Percentiles rank a stretch among this genome's conserved stretches.
phyloP scores from a whole-genome alignment of 805 yeast genomes.

The Brettanomyces custersianus region DNA sequence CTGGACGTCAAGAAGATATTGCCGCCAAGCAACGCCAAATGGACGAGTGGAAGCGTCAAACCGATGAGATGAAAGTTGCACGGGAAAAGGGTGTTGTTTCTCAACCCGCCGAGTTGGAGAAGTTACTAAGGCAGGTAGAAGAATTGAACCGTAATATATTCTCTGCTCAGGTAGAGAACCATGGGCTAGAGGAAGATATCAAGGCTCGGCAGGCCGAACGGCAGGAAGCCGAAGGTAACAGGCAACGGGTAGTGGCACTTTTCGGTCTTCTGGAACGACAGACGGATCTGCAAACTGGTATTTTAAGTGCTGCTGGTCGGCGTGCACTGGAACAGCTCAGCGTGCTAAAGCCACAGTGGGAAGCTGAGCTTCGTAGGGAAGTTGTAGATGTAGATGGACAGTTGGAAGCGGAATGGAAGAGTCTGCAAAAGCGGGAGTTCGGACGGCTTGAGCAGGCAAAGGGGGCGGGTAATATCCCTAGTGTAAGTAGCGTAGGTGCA shows the following conservation, averaged over 20 bases:
- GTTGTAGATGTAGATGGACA: slow-evolving; percentile 23
- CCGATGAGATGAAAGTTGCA: slow-evolving; percentile 18
- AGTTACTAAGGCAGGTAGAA: slow-evolving; percentile 15
- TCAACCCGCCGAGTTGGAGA: slow-evolving; percentile 13
- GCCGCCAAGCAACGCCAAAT: slow-evolving; percentile 27
- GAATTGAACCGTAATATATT: slow-evolving; percentile 21
- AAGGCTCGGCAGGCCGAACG: slow-evolving; percentile 19
- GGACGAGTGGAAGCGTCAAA: slow-evolving; percentile 23
- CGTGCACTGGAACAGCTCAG: slow-evolving; percentile 14
- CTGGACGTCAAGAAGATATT: slow-evolving; percentile 21
- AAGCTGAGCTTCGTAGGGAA: slow-evolving; percentile 20
- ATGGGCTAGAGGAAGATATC: slow-evolving; percentile 24
- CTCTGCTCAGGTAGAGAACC: slow-evolving; percentile 19
- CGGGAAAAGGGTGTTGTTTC: slow-evolving; percentile 5
- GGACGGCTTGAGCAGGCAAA: slow-evolving; percentile 20
- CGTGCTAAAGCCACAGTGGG: slow-evolving; percentile 24
- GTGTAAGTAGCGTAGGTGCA: too few species aligned
- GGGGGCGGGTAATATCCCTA: too few species aligned
- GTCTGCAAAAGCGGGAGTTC: slow-evolving; percentile 29
- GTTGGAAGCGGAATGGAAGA: slow-evolving; percentile 31
- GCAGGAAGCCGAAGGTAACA: slow-evolving; percentile 18
- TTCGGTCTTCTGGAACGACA: slow-evolving; percentile 16
- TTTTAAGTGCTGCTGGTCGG: slow-evolving; percentile 20
- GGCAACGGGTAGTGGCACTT: slow-evolving; percentile 14
- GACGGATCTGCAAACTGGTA: slow-evolving; percentile 22